Conservation (phyloP, 345 rosid species). For the Stellera chamaejasme region DNA sequence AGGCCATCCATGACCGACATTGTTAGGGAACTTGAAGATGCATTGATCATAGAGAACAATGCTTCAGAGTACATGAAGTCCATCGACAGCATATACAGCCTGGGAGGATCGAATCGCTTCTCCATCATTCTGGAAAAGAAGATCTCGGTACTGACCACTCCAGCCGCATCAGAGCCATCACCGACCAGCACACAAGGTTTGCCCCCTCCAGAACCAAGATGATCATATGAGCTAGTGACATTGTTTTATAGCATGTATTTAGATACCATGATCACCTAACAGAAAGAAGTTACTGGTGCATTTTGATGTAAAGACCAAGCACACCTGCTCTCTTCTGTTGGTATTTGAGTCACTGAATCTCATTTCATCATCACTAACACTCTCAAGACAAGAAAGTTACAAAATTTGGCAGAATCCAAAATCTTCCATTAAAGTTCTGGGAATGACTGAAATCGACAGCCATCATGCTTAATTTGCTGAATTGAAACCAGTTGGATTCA, state of each 20-base stretch:
- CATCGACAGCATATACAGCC: conserved; percentile 53
- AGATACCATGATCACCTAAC: conserved; percentile 13
- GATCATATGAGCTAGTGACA: conserved; percentile 13
- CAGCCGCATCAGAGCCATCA: conserved; percentile 33
- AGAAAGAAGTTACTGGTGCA: neutral
- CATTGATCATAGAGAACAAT: conserved; percentile 67
- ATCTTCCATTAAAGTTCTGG: no score
- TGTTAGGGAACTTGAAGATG: conserved; percentile 65
- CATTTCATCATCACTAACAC: no score
- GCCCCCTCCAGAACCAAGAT: conserved; percentile 46
- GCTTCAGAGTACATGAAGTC: conserved; percentile 75
- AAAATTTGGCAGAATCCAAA: no score
- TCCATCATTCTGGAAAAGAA: conserved; percentile 37
- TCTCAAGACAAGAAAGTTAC: no score
- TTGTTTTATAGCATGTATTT: neutral
- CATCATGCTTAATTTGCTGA: no score
- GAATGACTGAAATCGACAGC: no score
- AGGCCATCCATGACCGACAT: conserved; percentile 55
- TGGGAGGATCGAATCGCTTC: conserved; percentile 47
- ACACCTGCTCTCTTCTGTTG: neutral
- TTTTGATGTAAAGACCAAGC: neutral
- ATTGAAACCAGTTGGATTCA: no score
- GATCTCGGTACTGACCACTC: conserved; percentile 24
- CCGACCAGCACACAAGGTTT: conserved; percentile 29
- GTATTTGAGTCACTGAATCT: neutral